These are phyloP conservation scores for Rhodotorula mucilaginosa DNA, from an alignment of 1,284 basidiomycete species.

Conservation along the genomic window DNA sequence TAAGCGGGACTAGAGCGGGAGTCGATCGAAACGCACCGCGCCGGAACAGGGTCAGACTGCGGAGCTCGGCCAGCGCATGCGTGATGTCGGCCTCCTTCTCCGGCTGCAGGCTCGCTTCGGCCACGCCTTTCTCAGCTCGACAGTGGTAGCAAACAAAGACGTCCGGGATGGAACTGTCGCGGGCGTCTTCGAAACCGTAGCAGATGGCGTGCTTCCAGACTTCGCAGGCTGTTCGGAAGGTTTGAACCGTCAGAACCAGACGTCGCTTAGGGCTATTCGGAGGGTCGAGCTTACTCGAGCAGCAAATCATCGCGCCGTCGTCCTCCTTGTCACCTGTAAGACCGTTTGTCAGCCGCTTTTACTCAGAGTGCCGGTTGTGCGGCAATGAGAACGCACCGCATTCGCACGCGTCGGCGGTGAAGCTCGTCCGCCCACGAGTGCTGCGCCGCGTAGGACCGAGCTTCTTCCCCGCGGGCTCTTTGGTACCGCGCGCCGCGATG, in stretches of 20 bases:
- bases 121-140: constrained; percentile 9
- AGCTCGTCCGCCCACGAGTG: background rate
- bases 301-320: constrained; percentile 25
- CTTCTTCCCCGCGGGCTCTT: background rate
- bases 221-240: constrained; percentile 16
- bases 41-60: constrained; percentile 28
- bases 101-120: constrained; percentile 12
- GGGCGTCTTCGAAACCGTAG: constrained; percentile 21
- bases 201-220: constrained; percentile 32
- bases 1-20: too few relatives aligned
- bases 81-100: constrained; percentile 18
- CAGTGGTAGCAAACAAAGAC: constrained; percentile 31
- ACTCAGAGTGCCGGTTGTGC: too few relatives aligned
- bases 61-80: constrained; percentile 21
- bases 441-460: background rate
- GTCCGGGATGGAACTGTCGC: constrained; percentile 21
- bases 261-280: background rate
- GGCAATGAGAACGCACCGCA: constrained; percentile 10
- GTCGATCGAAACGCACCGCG: constrained; percentile 12
- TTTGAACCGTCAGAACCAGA: background rate
- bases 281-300: constrained; percentile 8
- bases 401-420: constrained; percentile 17
- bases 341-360: background rate
- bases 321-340: constrained; percentile 23
- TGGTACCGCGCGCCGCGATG: background rate